Evolutionary conservation across 2,329 filamentous ascomycete genomes (phyloP).

Genomic region (Endocalyx cinctus): DNA sequence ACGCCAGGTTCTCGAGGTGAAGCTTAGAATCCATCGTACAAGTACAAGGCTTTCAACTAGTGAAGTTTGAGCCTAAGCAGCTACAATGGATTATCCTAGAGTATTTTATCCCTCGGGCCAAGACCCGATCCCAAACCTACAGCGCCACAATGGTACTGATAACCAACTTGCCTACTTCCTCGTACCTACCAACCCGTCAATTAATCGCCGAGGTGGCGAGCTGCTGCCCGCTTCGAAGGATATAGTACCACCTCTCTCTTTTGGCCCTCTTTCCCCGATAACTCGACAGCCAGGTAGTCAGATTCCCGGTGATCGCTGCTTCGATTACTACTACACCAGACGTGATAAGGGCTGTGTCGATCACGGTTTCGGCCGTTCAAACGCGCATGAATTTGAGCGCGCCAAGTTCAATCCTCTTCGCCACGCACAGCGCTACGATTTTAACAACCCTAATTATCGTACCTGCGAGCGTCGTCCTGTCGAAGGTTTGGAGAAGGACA

Average conservation of each 20-base stretch:
- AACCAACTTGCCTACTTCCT: slow-evolving; percentile 5
- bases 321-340: no score
- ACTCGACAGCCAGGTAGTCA: no score
- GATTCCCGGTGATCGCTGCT: no score
- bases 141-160: background rate
- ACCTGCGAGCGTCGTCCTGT: background rate
- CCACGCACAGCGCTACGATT: slow-evolving; percentile 6
- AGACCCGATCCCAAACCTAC: slow-evolving; percentile 7
- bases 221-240: background rate
- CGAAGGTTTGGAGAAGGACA: slow-evolving; percentile 2
- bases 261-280: background rate
- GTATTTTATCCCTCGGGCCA: slow-evolving; percentile 3
- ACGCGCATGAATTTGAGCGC: slow-evolving; percentile 12
- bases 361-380: no score
- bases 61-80: no score
- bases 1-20: no score
- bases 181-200: slow-evolving; percentile 7
- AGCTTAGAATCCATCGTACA: no score
- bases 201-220: background rate
- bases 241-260: background rate
- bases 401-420: slow-evolving; percentile 16
- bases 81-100: slow-evolving; percentile 10
- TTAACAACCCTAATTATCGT: slow-evolving; percentile 7
- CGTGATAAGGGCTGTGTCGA: no score
- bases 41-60: no score